phyloP scores from a whole-genome alignment of 1,284 basidiomycete species.

The Mycosarcoma mackinlayi region DNA sequence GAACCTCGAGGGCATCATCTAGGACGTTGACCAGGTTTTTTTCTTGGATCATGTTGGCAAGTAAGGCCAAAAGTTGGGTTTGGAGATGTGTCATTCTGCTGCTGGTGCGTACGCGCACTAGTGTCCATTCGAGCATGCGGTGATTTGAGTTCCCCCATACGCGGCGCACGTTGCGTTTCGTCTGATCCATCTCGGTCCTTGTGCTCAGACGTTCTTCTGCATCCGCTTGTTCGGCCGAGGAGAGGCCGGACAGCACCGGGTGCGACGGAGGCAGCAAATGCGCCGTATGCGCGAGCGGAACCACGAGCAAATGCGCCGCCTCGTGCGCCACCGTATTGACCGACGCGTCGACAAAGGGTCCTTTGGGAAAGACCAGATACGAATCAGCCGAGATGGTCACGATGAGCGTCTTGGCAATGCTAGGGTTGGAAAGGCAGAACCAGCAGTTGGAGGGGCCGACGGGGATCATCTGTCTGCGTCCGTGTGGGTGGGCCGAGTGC shows the following conservation, averaged over 20 bases:
- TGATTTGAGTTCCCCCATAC: constrained; percentile 37
- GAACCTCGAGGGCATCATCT: constrained; percentile 5
- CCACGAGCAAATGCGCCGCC: constrained; percentile 61
- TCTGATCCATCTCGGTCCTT: constrained; percentile 37
- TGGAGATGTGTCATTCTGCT: constrained; percentile 60
- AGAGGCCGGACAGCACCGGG: neutral
- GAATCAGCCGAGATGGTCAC: constrained; percentile 54
- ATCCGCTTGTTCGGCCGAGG: neutral
- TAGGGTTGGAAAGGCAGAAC: constrained; percentile 66
- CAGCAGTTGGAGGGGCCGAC: constrained; percentile 65
- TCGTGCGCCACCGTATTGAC: constrained; percentile 40
- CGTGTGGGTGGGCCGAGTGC: neutral
- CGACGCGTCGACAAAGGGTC: constrained; percentile 41
- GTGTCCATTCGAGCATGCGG: constrained; percentile 32
- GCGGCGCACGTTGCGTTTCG: constrained; percentile 16
- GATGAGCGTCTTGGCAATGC: constrained; percentile 60
- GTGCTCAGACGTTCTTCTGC: constrained; percentile 9
- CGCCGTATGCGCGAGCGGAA: constrained; percentile 53
- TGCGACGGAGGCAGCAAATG: constrained; percentile 21
- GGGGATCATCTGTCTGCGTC: constrained; percentile 31
- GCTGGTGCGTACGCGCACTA: constrained; percentile 42
- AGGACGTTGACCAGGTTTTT: neutral
- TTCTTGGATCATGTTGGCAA: neutral
- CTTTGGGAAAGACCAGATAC: constrained; percentile 64
- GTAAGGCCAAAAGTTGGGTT: constrained; percentile 56